phyloP scores from a whole-genome alignment of 1,284 basidiomycete genomes.

The Macrocybe sp. region DNA sequence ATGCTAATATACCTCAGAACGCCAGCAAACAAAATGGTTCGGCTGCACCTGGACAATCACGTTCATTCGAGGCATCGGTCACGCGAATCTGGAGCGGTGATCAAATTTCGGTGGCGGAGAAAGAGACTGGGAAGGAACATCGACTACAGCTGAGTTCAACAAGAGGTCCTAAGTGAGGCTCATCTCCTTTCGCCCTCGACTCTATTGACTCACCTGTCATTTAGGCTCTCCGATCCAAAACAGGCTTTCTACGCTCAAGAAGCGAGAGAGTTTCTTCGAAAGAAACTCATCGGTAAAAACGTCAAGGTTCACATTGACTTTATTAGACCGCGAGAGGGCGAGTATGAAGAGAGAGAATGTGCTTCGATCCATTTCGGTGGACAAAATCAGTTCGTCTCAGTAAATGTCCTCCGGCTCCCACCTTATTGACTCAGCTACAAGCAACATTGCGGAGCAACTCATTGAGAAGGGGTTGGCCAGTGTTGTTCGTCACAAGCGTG shows the following conservation, averaged over 20 bases:
- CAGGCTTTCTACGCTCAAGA: constrained; percentile 89
- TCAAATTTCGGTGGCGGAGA: constrained; percentile 80
- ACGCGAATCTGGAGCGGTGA: constrained; percentile 91
- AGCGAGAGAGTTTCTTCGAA: constrained; percentile 88
- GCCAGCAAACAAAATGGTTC: constrained; percentile 41
- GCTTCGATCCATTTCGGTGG: constrained; percentile 84
- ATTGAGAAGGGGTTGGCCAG: constrained; percentile 91
- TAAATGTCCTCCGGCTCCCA: not conserved
- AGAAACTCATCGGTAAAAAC: constrained; percentile 86
- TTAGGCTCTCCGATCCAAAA: constrained; percentile 79
- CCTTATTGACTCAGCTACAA: constrained; percentile 23
- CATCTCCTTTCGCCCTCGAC: constrained; percentile 4
- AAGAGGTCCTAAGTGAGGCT: constrained; percentile 72
- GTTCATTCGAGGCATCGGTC: constrained; percentile 80
- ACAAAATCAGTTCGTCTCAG: constrained; percentile 46
- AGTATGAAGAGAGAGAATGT: constrained; percentile 90
- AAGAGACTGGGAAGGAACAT: constrained; percentile 71
- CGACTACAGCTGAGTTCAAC: constrained; percentile 89
- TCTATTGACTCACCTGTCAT: constrained; percentile 6
- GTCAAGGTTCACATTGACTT: constrained; percentile 87
- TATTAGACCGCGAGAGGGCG: constrained; percentile 87
- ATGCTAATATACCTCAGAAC: constrained; percentile 51
- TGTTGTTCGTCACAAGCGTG: constrained; percentile 87
- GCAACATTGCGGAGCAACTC: constrained; percentile 88
- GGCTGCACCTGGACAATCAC: constrained; percentile 38